Conservation (phyloP, 345 rosid genomes). For the Linum usitatissimum region DNA sequence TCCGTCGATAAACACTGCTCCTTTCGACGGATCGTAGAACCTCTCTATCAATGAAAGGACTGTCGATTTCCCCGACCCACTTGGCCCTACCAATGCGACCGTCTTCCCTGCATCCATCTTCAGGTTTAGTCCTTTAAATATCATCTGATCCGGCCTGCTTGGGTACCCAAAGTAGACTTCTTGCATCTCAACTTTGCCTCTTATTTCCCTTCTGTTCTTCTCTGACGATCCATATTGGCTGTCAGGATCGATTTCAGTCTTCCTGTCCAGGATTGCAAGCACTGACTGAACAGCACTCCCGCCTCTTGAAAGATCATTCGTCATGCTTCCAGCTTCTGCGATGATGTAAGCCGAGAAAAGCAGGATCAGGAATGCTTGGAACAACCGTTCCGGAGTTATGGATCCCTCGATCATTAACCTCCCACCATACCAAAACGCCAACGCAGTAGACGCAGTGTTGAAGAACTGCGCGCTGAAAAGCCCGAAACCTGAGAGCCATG, state of each 20-base stretch:
- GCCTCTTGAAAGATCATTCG: conserved; percentile 24
- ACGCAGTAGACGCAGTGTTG: conserved; percentile 8
- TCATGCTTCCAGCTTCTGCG: conserved; percentile 33
- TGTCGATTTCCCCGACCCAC: conserved; percentile 26
- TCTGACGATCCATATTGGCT: conserved; percentile 8
- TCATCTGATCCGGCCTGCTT: conserved; percentile 20
- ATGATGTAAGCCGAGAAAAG: conserved; percentile 22
- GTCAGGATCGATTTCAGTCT: conserved; percentile 23
- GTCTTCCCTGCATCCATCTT: conserved; percentile 22
- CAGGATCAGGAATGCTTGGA: conserved; percentile 25
- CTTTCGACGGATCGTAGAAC: conserved; percentile 23
- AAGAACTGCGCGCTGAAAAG: conserved; percentile 22
- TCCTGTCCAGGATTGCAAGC: conserved; percentile 17
- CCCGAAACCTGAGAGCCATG: conserved; percentile 23
- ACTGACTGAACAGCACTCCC: conserved; percentile 17
- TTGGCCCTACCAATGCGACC: conserved; percentile 18
- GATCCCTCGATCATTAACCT: conserved; percentile 11
- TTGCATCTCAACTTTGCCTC: conserved; percentile 23
- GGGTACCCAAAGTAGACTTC: conserved; percentile 26
- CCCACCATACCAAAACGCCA: conserved; percentile 31
- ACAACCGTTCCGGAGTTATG: conserved; percentile 16
- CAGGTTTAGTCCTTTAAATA: conserved; percentile 20
- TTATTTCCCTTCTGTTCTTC: conserved; percentile 10
- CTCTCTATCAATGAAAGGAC: conserved; percentile 21
- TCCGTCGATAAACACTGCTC: conserved; percentile 17